These are phyloP conservation scores for Russula compacta DNA, from an alignment of 768 basidiomycete genomes.

Conservation along the genomic window DNA sequence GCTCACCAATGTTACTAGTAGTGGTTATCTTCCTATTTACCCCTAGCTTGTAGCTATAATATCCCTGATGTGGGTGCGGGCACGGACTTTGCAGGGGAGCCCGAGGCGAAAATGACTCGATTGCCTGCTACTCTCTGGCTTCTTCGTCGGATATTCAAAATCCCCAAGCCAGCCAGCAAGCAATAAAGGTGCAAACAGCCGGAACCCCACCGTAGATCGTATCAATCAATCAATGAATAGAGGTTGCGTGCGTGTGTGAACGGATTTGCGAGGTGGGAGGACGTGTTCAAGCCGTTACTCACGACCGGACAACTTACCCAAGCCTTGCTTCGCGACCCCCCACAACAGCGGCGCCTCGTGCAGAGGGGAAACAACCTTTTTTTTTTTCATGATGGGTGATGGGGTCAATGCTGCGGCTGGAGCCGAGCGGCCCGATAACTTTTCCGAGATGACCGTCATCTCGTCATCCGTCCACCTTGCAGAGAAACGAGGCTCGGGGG, in stretches of 20 bases:
- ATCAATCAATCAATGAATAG: neutral
- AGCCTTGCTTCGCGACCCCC: neutral
- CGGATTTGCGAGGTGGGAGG: neutral
- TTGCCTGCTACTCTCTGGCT: neutral
- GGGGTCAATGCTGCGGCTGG: neutral
- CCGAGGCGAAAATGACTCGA: slow-evolving; percentile 1
- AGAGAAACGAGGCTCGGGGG: neutral
- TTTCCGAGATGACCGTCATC: neutral
- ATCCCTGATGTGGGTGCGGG: neutral
- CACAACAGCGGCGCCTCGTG: neutral
- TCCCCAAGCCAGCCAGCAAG: neutral
- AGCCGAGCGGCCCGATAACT: slow-evolving; percentile 2
- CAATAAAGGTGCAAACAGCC: neutral
- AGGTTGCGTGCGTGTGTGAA: neutral
- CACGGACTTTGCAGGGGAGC: neutral
- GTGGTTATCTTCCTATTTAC: neutral
- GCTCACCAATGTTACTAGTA: neutral
- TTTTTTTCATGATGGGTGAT: slow-evolving; percentile 11
- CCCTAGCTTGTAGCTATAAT: neutral
- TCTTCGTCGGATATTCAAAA: slow-evolving; percentile 1
- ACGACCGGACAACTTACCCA: neutral
- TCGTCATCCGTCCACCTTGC: neutral
- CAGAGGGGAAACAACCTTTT: neutral
- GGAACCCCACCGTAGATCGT: neutral
- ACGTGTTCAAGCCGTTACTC: neutral